Evolutionary conservation across 1,284 basidiomycete species (phyloP), one percentile per base, ranked within the genome.

Genomic region (Earliella scabrosa): DNA sequence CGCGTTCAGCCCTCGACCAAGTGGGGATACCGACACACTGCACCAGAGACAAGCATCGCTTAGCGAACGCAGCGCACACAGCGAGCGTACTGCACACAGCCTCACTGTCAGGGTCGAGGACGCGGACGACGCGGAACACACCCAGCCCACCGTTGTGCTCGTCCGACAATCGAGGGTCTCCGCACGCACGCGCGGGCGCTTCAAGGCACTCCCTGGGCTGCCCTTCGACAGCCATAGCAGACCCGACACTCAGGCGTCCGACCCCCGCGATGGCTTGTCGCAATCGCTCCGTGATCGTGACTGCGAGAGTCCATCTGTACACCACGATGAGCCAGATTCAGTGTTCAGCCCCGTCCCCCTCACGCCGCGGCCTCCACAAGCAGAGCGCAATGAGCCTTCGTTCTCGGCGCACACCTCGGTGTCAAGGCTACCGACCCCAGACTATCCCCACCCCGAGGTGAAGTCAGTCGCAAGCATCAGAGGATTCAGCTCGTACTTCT

Each of bases 81-180:
- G 44, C 34, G 50, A 53, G 23, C 45, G 46, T n/a, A 59, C 50
- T 14, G 56, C 56, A 38, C 55, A 54, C 29, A 63, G 52, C 1
- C 47, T 60, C 6, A 59, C 60, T 1, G 57, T 64, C 35, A 63
- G 63, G 39, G 65, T 60, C 39, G 65, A 66, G 45, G 63, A 66
- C 41, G 54, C 45, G 4, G 65, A 65, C 27, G 56, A 54, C n/a
- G 52, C 31, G 4, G 45, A 43, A 10, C 18, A 56, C 18, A 38
- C 24, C 10, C 32, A 21, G 18, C 67, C 65, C 2, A 66, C 65
- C 0, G 63, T 70, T 2, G 45, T 64, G 6, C 63, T 68, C 9
- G 64, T 67, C 13, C 63, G 61, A 20, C 58, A 50, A 23, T 60
- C 59, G 16, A 40, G 52, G 23, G 45, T 46, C 1, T 51, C 59